Percentiles rank a stretch among this genome's conserved stretches.
phyloP scores from a whole-genome alignment of 768 basidiomycete genomes.

The Mycena sanguinolenta region DNA sequence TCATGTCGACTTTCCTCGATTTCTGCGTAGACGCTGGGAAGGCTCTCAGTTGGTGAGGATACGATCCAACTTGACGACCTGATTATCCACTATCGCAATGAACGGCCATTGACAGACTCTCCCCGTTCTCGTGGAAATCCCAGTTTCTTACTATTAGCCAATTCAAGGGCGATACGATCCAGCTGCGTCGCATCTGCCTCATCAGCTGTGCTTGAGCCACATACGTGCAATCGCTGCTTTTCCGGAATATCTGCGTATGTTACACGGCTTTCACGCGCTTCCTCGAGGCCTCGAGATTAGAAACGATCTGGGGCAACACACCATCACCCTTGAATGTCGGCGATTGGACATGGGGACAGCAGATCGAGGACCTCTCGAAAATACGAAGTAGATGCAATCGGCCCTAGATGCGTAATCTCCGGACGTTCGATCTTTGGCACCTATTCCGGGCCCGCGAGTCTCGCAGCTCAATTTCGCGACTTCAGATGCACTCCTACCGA shows the following conservation, averaged over 20 bases:
- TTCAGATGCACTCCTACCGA: slow-evolving; percentile 18
- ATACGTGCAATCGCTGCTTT: slow-evolving; percentile 24
- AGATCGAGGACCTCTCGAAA: too few relatives aligned
- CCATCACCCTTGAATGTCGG: not conserved
- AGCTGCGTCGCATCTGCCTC: slow-evolving; percentile 13
- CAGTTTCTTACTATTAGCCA: slow-evolving; percentile 23
- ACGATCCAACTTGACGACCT: not conserved
- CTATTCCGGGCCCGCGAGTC: not conserved
- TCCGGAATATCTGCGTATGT: slow-evolving; percentile 18
- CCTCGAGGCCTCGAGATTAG: slow-evolving; percentile 1
- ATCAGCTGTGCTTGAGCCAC: slow-evolving; percentile 28
- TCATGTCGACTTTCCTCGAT: not conserved
- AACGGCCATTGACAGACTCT: not conserved
- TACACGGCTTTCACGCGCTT: slow-evolving; percentile 1
- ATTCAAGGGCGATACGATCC: not conserved
- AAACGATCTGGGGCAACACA: slow-evolving; percentile 1
- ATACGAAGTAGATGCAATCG: not conserved
- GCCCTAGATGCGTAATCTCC: not conserved
- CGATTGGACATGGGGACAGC: not conserved
- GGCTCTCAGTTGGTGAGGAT: not conserved
- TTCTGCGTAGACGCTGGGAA: not conserved
- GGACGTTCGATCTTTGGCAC: slow-evolving; percentile 15
- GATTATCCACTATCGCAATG: not conserved
- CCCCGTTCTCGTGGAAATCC: slow-evolving; percentile 21
- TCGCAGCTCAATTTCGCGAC: not conserved